Percentiles rank a stretch among this genome's conserved stretches.
Evolutionary conservation across 2,329 filamentous ascomycete species (phyloP).

Genomic region (Lecanicillium sp.): DNA sequence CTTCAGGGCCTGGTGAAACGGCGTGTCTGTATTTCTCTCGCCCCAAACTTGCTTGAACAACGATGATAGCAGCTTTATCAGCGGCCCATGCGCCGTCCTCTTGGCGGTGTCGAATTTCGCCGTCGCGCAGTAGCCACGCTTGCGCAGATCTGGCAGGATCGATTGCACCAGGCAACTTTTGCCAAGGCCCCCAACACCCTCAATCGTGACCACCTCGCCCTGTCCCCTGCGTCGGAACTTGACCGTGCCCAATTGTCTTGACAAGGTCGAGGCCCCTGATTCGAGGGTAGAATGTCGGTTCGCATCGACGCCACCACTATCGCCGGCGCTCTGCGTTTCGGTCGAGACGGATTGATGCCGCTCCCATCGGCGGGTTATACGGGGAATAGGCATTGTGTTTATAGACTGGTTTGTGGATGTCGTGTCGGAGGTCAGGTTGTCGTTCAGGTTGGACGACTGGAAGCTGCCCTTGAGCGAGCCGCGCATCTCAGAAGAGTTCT

Average conservation of each 20-base stretch:
- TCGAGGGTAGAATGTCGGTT: conserved; percentile 36
- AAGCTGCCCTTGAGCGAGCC: conserved; percentile 29
- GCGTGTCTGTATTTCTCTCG: conserved; percentile 56
- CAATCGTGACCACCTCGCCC: conserved; percentile 55
- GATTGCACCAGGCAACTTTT: conserved; percentile 59
- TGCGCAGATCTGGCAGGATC: conserved; percentile 51
- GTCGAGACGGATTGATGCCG: conserved; percentile 43
- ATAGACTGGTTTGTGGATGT: conserved; percentile 38
- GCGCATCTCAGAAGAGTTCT: conserved; percentile 33
- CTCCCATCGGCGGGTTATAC: conserved; percentile 40
- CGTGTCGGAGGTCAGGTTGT: conserved; percentile 35
- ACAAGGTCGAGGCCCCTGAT: conserved; percentile 39
- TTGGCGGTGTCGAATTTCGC: conserved; percentile 58
- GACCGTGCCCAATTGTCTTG: conserved; percentile 44
- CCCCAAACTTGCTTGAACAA: conserved; percentile 62
- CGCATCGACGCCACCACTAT: conserved; percentile 36
- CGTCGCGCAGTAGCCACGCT: conserved; percentile 56
- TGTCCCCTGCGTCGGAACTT: conserved; percentile 56
- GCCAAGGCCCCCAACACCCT: conserved; percentile 55
- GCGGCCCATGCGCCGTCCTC: conserved; percentile 53
- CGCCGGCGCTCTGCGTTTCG: conserved; percentile 38
- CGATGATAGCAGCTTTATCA: conserved; percentile 57
- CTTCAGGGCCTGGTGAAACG: conserved; percentile 54
- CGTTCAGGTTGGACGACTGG: conserved; percentile 35
- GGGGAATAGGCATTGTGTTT: conserved; percentile 18